These are phyloP conservation scores for Coemansia javaensis DNA, from an alignment of 192 early-diverging fungal species.

Conservation along the genomic window DNA sequence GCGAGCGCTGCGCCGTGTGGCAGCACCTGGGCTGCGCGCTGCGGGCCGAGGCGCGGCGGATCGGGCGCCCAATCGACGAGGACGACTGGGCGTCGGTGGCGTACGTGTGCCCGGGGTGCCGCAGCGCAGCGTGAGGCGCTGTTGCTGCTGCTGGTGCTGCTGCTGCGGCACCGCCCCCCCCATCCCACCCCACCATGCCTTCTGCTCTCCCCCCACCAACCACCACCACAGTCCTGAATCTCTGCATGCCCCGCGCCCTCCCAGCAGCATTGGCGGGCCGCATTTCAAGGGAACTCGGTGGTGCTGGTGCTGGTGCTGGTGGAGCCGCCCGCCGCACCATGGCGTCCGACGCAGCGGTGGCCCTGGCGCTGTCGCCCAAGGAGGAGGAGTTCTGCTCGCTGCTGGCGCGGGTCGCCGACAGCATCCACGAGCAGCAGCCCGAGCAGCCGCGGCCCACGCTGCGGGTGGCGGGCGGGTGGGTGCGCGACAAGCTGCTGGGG, in stretches of 20 bases:
- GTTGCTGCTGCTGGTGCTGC: no score
- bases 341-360: slow-evolving; percentile 4
- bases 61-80: slow-evolving; percentile 20
- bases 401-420: slow-evolving; percentile 57
- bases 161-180: no score
- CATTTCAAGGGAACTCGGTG: no score
- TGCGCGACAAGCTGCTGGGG: slow-evolving; percentile 96
- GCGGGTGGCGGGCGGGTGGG: slow-evolving; percentile 97
- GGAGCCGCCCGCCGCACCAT: no score
- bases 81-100: slow-evolving; percentile 29
- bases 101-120: slow-evolving; percentile 20
- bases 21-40: slow-evolving; percentile 31
- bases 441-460: slow-evolving; percentile 57
- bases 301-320: no score
- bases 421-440: slow-evolving; percentile 49
- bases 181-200: no score
- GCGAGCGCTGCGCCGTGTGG: slow-evolving; percentile 28
- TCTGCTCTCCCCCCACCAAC: no score
- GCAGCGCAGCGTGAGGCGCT: no score
- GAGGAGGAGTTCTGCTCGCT: slow-evolving; percentile 68
- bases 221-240: no score
- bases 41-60: slow-evolving; percentile 19
- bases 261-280: no score
- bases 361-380: slow-evolving; percentile 52
- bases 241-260: no score